phyloP scores from a whole-genome alignment of 225 moss, liverwort and hornwort species.

The Lunularia cruciata region DNA sequence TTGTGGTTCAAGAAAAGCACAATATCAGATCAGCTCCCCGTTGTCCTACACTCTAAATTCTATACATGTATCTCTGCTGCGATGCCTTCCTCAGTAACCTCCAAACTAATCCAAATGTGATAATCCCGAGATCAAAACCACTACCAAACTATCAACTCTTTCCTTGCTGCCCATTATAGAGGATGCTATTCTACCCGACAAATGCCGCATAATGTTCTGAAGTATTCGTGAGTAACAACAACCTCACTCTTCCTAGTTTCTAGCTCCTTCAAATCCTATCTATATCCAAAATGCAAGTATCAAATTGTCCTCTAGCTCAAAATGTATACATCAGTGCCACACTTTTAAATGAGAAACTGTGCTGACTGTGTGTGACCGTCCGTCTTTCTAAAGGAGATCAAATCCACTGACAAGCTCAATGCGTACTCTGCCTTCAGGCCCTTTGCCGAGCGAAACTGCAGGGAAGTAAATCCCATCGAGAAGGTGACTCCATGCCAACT shows the following conservation, averaged over 20 bases:
- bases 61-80: constrained; percentile 8
- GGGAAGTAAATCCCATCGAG: constrained; percentile 44
- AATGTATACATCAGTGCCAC: neutral
- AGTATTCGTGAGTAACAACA: too few species aligned
- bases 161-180: neutral
- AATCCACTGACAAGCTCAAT: constrained; percentile 42
- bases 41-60: neutral
- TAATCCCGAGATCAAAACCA: neutral
- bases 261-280: neutral
- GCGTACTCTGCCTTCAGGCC: constrained; percentile 36
- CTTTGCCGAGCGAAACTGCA: constrained; percentile 36
- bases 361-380: too few species aligned
- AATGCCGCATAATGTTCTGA: neutral
- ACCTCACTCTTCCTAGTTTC: neutral
- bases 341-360: neutral
- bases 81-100: neutral
- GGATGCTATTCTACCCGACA: neutral
- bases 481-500: constrained; percentile 40
- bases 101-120: neutral
- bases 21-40: neutral
- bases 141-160: neutral
- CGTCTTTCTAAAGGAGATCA: constrained; percentile 27
- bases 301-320: too few species aligned
- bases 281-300: neutral
- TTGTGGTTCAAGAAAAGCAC: neutral